Percentiles rank a stretch among this genome's conserved stretches.
These are phyloP conservation scores for Apiospora malaysiana DNA, from an alignment of 2,329 filamentous ascomycete genomes.

Conservation along the genomic window DNA sequence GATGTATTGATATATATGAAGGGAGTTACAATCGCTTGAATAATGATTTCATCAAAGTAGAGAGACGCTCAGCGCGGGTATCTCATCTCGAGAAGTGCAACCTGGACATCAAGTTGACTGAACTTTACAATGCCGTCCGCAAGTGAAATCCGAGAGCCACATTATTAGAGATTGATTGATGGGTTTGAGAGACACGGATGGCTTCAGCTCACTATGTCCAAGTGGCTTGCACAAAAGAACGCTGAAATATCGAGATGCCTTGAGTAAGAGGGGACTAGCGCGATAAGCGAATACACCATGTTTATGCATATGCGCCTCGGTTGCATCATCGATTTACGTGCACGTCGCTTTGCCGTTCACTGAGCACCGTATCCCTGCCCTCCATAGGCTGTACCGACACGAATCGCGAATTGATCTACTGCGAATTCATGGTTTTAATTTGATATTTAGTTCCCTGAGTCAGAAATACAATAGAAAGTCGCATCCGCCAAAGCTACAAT, in stretches of 20 bases:
- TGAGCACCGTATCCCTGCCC: not conserved
- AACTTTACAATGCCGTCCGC: no score
- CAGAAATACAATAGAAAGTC: not conserved
- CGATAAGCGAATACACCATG: not conserved
- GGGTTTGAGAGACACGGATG: not conserved
- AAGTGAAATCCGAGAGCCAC: no score
- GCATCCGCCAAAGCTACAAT: not conserved
- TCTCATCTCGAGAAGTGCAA: no score
- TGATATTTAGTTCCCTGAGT: not conserved
- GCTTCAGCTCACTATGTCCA: not conserved
- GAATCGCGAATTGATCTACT: not conserved
- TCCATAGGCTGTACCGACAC: not conserved
- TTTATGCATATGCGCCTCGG: slow-evolving; percentile 4
- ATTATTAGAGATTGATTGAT: no score
- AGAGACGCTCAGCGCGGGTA: no score
- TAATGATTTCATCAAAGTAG: no score
- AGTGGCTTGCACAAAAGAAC: not conserved
- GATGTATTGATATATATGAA: no score
- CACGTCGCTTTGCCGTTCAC: not conserved
- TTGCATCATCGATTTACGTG: slow-evolving; percentile 10
- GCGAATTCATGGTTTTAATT: not conserved
- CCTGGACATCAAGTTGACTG: no score
- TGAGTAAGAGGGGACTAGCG: not conserved
- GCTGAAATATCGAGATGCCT: not conserved
- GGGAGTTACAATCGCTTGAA: no score